phyloP scores from a whole-genome alignment of 805 yeast species.

The Priceomyces fermenticarens region DNA sequence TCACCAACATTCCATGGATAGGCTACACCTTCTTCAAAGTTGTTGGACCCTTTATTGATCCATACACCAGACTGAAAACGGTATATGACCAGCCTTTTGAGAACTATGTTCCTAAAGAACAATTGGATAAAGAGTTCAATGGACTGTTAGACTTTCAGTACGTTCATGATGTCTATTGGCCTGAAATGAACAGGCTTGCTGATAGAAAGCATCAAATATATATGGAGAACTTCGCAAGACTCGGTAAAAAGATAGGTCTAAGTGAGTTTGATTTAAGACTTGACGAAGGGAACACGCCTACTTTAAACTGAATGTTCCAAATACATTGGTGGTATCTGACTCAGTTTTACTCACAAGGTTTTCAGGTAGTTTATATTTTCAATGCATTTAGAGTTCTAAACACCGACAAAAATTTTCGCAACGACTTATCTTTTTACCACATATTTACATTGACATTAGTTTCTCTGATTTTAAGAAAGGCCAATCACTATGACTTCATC shows the following conservation, averaged over 20 bases:
- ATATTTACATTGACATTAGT: too few relatives aligned
- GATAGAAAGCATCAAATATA: slow-evolving; percentile 32
- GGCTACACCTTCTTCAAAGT: slow-evolving; percentile 55
- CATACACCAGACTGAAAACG: slow-evolving; percentile 55
- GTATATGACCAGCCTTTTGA: slow-evolving; percentile 57
- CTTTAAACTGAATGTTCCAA: not conserved
- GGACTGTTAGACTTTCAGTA: slow-evolving; percentile 51
- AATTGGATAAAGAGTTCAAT: slow-evolving; percentile 49
- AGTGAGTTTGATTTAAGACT: slow-evolving; percentile 52
- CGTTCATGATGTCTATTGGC: slow-evolving; percentile 53
- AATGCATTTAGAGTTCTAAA: too few relatives aligned
- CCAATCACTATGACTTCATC: too few relatives aligned
- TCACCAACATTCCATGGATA: slow-evolving; percentile 56
- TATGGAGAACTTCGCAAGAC: slow-evolving; percentile 34
- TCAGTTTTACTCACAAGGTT: too few relatives aligned
- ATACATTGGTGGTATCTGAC: not conserved
- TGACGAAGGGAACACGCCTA: not conserved
- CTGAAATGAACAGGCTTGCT: slow-evolving; percentile 44
- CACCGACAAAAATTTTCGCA: too few relatives aligned
- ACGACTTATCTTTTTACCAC: too few relatives aligned
- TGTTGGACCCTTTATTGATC: slow-evolving; percentile 58
- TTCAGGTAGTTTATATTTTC: too few relatives aligned
- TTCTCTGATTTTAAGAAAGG: too few relatives aligned
- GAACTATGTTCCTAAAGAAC: slow-evolving; percentile 50
- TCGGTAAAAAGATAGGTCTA: slow-evolving; percentile 50